These are phyloP conservation scores for Aureobasidium subglaciale DNA, from an alignment of 2,329 filamentous ascomycete species.

Conservation along the genomic window DNA sequence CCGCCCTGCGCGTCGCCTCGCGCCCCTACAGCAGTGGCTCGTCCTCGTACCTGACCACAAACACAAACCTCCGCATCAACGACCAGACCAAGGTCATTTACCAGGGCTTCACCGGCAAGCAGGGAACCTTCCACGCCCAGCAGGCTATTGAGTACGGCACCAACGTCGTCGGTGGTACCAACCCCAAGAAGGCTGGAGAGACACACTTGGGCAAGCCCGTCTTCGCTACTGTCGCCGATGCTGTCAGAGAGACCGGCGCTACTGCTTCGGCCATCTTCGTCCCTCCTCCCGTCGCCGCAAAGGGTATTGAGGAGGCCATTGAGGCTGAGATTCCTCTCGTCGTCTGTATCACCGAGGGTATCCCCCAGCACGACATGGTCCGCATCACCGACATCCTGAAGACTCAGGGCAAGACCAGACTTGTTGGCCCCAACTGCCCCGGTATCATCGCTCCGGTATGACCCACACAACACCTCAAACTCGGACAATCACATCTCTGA, in stretches of 20 bases:
- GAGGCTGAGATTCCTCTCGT: conserved; percentile 86
- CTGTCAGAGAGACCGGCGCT: conserved; percentile 82
- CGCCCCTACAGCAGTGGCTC: conserved; percentile 67
- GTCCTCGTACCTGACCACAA: conserved; percentile 43
- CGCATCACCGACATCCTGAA: conserved; percentile 97
- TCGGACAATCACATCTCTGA: neutral
- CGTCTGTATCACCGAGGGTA: conserved; percentile 97
- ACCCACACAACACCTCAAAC: neutral
- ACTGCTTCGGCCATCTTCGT: conserved; percentile 94
- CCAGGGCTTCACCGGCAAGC: conserved; percentile 84
- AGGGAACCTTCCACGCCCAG: conserved; percentile 81
- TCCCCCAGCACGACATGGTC: conserved; percentile 98
- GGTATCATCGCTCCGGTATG: conserved; percentile 78
- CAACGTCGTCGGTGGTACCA: conserved; percentile 95
- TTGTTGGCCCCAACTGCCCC: conserved; percentile 96
- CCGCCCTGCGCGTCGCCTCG: conserved; percentile 59
- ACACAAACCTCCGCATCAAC: conserved; percentile 80
- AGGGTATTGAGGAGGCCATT: conserved; percentile 95
- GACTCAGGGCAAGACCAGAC: conserved; percentile 91
- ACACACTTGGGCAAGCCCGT: conserved; percentile 88
- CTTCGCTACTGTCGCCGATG: conserved; percentile 82
- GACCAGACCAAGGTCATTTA: conserved; percentile 87
- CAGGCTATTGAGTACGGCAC: conserved; percentile 99
- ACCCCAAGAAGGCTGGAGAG: conserved; percentile 94
- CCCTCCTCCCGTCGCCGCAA: conserved; percentile 87